A percentile compares a stretch with the other conserved stretches of the same genome.
Evolutionary conservation across 208 protist genomes (phyloP).

Genomic region (Leishmania arabica): DNA sequence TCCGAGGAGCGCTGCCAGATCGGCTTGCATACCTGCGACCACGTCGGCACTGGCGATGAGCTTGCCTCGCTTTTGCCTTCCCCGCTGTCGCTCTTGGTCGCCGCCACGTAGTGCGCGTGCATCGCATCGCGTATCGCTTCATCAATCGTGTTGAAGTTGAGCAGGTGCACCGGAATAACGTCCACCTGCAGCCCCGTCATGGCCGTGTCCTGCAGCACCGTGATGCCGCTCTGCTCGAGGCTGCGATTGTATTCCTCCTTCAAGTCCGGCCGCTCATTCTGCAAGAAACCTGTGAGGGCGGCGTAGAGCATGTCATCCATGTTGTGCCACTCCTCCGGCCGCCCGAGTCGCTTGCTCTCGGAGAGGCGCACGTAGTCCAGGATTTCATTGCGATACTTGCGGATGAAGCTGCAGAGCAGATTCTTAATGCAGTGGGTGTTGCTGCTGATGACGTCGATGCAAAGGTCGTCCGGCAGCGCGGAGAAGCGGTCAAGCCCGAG

Average conservation of each 20-base stretch:
- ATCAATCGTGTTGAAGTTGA: slow-evolving; percentile 74
- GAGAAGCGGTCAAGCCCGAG: slow-evolving; percentile 59
- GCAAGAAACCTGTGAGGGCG: slow-evolving; percentile 51
- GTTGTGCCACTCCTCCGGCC: slow-evolving; percentile 64
- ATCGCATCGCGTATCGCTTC: slow-evolving; percentile 50
- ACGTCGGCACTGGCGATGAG: slow-evolving; percentile 12
- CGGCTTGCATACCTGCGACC: slow-evolving; percentile 41
- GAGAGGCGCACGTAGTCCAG: slow-evolving; percentile 49
- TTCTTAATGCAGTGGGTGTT: slow-evolving; percentile 94
- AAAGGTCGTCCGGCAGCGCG: slow-evolving; percentile 64
- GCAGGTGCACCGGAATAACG: slow-evolving; percentile 67
- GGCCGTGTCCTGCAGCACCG: slow-evolving; percentile 77
- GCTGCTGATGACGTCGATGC: slow-evolving; percentile 87
- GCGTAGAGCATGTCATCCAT: slow-evolving; percentile 81
- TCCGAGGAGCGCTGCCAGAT: slow-evolving; percentile 24
- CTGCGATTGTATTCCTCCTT: slow-evolving; percentile 69
- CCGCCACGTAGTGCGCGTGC: slow-evolving; percentile 22
- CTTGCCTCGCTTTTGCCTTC: slow-evolving; percentile 16
- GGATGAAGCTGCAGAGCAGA: slow-evolving; percentile 78
- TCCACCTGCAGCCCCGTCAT: slow-evolving; percentile 90
- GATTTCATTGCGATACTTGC: slow-evolving; percentile 69
- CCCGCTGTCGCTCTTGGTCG: background rate
- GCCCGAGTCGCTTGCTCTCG: slow-evolving; percentile 46
- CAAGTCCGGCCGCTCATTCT: slow-evolving; percentile 61
- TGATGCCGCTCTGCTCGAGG: slow-evolving; percentile 71